Conservation (phyloP, 1,284 basidiomycete species). For the Vanrija sp. region DNA sequence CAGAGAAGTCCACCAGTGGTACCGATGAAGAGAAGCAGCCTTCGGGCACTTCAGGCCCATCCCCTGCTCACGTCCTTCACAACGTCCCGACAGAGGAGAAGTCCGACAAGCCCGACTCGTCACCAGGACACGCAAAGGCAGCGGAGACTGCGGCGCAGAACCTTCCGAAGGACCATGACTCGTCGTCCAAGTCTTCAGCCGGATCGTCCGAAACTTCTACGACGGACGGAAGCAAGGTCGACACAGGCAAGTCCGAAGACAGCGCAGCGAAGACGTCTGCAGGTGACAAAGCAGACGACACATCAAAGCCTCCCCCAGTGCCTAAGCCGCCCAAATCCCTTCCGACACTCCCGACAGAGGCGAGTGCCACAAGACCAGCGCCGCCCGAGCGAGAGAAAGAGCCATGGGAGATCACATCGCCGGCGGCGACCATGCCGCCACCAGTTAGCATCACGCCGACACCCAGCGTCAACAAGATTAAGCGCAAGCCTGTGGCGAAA, state of each 20-base stretch:
- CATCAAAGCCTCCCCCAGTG: background rate
- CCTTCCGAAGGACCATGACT: background rate
- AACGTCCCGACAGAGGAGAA: too few species aligned
- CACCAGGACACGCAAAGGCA: background rate
- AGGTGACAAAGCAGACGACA: background rate
- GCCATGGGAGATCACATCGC: background rate
- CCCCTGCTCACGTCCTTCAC: too few species aligned
- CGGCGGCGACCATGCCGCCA: background rate
- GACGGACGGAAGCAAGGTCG: too few species aligned
- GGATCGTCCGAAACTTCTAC: too few species aligned
- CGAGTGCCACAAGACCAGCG: too few species aligned
- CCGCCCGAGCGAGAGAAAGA: too few species aligned
- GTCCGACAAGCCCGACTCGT: too few species aligned
- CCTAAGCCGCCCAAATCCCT: background rate
- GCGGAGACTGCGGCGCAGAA: background rate
- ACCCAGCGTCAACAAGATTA: background rate
- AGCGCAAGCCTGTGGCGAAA: conserved; percentile 3
- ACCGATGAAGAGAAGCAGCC: background rate
- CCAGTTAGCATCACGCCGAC: background rate
- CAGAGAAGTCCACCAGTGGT: background rate
- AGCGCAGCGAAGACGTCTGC: background rate
- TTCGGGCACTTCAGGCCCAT: too few species aligned
- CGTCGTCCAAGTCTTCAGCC: background rate
- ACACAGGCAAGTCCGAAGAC: background rate
- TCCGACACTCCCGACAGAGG: too few species aligned